Evolutionary conservation across 1,284 basidiomycete species (phyloP).

Genomic region (Malassezia caprae): DNA sequence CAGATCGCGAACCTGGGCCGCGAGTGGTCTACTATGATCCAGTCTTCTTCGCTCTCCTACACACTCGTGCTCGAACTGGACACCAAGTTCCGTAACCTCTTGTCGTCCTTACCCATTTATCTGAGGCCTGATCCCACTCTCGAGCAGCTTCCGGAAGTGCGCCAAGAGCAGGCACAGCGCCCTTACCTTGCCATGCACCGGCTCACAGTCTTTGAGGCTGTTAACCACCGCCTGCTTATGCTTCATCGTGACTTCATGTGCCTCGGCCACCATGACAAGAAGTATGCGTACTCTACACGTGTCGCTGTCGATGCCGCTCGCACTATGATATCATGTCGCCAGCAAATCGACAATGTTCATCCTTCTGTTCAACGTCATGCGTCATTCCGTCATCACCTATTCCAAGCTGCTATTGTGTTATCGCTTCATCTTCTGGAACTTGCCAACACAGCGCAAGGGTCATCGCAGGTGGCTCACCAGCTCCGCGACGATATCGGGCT

Average conservation of each 20-base stretch:
- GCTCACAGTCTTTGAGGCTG: conserved; percentile 27
- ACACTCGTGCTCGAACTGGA: conserved; percentile 29
- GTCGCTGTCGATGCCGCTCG: conserved; percentile 17
- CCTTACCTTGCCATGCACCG: conserved; percentile 35
- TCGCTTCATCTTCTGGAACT: conserved; percentile 77
- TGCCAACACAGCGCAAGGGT: conserved; percentile 66
- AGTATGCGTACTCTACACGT: conserved; percentile 31
- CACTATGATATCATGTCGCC: conserved; percentile 17
- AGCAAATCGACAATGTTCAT: conserved; percentile 20
- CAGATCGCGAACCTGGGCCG: conserved; percentile 27
- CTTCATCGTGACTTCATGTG: conserved; percentile 34
- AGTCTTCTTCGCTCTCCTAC: conserved; percentile 21
- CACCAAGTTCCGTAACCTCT: conserved; percentile 23
- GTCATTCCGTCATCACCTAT: conserved; percentile 58
- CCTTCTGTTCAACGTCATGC: conserved; percentile 15
- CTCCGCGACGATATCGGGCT: conserved; percentile 17
- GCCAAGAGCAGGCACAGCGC: conserved; percentile 24
- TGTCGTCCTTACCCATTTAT: conserved; percentile 27
- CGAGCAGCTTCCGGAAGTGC: conserved; percentile 32
- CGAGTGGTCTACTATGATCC: conserved; percentile 21
- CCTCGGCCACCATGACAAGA: conserved; percentile 30
- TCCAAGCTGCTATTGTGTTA: conserved; percentile 63
- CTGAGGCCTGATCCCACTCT: conserved; percentile 28
- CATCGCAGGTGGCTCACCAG: conserved; percentile 16
- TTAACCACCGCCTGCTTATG: conserved; percentile 34